These are phyloP conservation scores for Cajanus cajan DNA, from an alignment of 306 rosid species.

Conservation along the genomic window DNA sequence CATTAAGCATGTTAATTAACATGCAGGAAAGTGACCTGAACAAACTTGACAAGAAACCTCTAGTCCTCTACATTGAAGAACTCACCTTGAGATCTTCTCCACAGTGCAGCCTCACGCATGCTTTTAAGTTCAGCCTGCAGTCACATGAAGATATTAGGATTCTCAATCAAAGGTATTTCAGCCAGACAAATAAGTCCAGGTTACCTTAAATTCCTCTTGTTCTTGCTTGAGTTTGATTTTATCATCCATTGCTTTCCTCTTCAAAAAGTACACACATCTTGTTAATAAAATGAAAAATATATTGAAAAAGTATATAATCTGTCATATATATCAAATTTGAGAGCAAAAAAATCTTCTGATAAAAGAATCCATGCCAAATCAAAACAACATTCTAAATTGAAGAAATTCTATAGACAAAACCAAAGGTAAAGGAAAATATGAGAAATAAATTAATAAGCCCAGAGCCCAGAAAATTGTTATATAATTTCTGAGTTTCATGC, in stretches of 20 bases:
- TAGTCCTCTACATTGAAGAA: slow-evolving; percentile 1
- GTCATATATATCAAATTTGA: slow-evolving; percentile 19
- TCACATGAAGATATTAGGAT: slow-evolving; percentile 17
- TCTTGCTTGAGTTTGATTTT: slow-evolving; percentile 83
- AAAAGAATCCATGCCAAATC: background rate
- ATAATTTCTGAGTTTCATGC: background rate
- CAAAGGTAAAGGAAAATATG: background rate
- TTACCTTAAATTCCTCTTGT: slow-evolving; percentile 72
- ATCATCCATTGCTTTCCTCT: slow-evolving; percentile 85
- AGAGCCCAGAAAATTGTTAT: background rate
- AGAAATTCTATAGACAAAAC: background rate
- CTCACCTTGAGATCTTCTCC: slow-evolving; percentile 93
- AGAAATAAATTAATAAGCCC: background rate
- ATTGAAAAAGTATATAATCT: background rate
- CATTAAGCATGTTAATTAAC: background rate
- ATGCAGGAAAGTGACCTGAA: slow-evolving; percentile 12
- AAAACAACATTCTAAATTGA: background rate
- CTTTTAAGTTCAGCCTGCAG: slow-evolving; percentile 69
- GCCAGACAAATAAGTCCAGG: slow-evolving; percentile 21
- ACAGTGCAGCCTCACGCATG: slow-evolving; percentile 90
- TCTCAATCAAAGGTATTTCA: background rate
- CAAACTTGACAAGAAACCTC: slow-evolving; percentile 15
- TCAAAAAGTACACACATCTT: slow-evolving; percentile 37
- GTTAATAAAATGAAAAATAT: slow-evolving; percentile 23
- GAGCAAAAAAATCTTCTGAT: background rate